Evolutionary conservation across 352 stramenopile species (phyloP), one percentile per base, ranked within the genome.

Genomic region (Globisporangium heterothallicum): DNA sequence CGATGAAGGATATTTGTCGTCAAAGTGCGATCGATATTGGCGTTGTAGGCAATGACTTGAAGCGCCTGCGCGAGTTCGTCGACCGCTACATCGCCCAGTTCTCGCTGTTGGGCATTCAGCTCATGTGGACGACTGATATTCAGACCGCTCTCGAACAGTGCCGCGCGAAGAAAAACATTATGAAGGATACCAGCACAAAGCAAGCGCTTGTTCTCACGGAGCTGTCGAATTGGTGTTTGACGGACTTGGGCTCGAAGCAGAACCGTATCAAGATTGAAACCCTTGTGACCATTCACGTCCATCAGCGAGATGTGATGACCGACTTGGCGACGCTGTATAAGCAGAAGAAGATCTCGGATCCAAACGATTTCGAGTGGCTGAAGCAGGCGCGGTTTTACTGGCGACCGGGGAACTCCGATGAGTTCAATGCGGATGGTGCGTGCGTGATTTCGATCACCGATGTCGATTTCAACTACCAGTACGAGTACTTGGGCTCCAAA

Each of bases 331-430:
- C 84, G 2, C 72, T 99, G 16, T 96, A 97, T 74, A 94, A 96
- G 56, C 82, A 94, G 46, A 98, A 98, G 66, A 97, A 97, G 60
- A 97, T 99, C 49, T 93, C 81, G 5, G 94, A 98, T 63, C 83
- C 94, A 36, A 98, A 98, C 64, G 96, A 99, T 64, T 99, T 99
- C 61, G 96, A 99, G 59, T 99, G 97, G 97, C 90, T 98, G 42
- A 99, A 99, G 64, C 97, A 99, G 66, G 95, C 94, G n/a, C 83
- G 97, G 9, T 99, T 99, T 58, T 99, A 99, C 63, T 99, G 95
- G 95, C 82, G 95, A 21, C 78, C 88, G 6, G 97, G 94, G 49
- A 93, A 92, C 46, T 63, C 68, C 0, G 96, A 99, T 53, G 94
- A 98, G 56, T 95, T 97, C 43, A 97, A 93, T 41, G 78, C 78